These are phyloP conservation scores for Cordyceps javanica DNA, from an alignment of 2,329 filamentous ascomycete genomes.

Conservation along the genomic window DNA sequence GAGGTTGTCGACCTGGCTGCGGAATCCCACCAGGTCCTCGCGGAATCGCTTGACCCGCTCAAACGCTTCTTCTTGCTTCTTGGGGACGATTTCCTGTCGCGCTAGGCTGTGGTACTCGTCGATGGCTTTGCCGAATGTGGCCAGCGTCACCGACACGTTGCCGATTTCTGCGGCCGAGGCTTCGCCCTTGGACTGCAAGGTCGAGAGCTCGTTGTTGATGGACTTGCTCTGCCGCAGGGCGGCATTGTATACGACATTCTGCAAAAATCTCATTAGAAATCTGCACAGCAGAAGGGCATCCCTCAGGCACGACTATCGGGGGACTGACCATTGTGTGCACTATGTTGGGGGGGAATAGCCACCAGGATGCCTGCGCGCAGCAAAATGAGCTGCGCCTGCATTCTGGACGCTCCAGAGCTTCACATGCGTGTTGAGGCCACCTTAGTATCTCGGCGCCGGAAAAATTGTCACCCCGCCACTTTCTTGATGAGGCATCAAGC, in stretches of 20 bases:
- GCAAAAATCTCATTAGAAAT: conserved; percentile 2
- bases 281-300: too few relatives aligned
- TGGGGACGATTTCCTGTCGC: conserved; percentile 80
- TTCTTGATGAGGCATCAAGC: too few relatives aligned
- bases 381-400: too few relatives aligned
- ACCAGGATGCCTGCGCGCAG: too few relatives aligned
- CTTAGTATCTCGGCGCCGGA: too few relatives aligned
- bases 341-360: too few relatives aligned
- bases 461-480: too few relatives aligned
- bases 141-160: conserved; percentile 71
- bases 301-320: too few relatives aligned
- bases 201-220: conserved; percentile 69
- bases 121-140: conserved; percentile 78
- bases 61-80: conserved; percentile 85
- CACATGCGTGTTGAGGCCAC: too few relatives aligned
- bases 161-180: conserved; percentile 52
- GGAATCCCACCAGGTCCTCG: conserved; percentile 72
- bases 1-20: conserved; percentile 68
- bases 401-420: too few relatives aligned
- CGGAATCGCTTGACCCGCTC: conserved; percentile 84
- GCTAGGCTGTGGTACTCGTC: conserved; percentile 86
- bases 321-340: not conserved
- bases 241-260: conserved; percentile 83
- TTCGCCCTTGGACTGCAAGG: conserved; percentile 58
- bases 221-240: conserved; percentile 78